Evolutionary conservation across 352 stramenopile genomes (phyloP).

Genomic region (Pythium sp.): DNA sequence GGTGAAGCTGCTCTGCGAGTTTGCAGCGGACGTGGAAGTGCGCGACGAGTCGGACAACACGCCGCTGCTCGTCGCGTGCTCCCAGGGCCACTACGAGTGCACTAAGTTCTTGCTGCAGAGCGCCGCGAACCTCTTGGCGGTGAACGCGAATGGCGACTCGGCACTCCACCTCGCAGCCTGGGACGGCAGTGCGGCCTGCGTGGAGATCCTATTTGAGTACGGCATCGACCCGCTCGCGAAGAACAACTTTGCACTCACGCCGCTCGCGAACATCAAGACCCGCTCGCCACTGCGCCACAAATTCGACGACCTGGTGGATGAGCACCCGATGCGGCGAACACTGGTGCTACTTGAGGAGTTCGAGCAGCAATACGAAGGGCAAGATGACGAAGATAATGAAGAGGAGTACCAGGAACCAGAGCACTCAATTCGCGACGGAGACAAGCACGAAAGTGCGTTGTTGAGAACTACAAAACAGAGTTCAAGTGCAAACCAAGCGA

Average conservation of each 20-base stretch:
- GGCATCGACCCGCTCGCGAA: constrained; percentile 39
- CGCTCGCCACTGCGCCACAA: constrained; percentile 61
- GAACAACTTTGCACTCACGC: constrained; percentile 50
- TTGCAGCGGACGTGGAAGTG: constrained; percentile 57
- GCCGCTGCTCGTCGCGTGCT: constrained; percentile 57
- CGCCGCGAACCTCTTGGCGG: constrained; percentile 43
- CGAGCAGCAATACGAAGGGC: constrained; percentile 15
- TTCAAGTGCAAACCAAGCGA: background rate
- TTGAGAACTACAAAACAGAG: background rate
- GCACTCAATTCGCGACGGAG: background rate
- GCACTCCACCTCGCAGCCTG: constrained; percentile 66
- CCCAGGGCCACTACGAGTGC: constrained; percentile 67
- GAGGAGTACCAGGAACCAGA: background rate
- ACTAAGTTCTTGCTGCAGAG: constrained; percentile 73
- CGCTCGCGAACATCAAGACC: constrained; percentile 57
- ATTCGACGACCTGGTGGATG: constrained; percentile 51
- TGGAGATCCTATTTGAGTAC: constrained; percentile 69
- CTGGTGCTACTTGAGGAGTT: constrained; percentile 44
- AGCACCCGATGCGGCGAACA: constrained; percentile 51
- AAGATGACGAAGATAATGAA: background rate
- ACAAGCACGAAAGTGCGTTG: background rate
- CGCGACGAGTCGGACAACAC: constrained; percentile 66
- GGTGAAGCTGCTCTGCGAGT: constrained; percentile 68
- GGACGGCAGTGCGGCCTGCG: constrained; percentile 57
- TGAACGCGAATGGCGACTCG: constrained; percentile 48